Conservation (phyloP, 805 yeast species). For the Teunomyces atbi region DNA sequence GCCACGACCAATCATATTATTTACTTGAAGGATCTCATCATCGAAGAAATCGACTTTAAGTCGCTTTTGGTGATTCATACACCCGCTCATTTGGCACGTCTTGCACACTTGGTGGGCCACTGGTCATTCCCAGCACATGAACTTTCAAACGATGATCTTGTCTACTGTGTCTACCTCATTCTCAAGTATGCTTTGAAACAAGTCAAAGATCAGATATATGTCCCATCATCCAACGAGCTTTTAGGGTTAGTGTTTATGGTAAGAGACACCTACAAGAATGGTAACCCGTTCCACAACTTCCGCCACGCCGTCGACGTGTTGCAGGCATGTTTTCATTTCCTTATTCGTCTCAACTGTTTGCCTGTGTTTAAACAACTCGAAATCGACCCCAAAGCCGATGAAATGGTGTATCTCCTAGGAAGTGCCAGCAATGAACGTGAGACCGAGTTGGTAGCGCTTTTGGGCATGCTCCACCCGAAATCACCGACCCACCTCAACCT, state of each 20-base stretch:
- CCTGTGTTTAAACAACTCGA: conserved; percentile 38
- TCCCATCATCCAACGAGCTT: conserved; percentile 41
- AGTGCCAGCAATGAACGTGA: not conserved
- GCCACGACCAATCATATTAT: conserved; percentile 21
- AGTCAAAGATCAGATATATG: conserved; percentile 10
- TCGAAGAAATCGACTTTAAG: conserved; percentile 30
- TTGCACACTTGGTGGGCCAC: conserved; percentile 46
- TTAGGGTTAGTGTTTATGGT: conserved; percentile 61
- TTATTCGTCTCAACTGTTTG: conserved; percentile 42
- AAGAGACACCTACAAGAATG: conserved; percentile 76
- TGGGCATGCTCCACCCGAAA: not conserved
- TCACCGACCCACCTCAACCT: not conserved
- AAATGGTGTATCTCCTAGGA: conserved; percentile 14
- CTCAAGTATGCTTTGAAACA: conserved; percentile 41
- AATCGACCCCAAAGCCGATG: conserved; percentile 30
- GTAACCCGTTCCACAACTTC: conserved; percentile 92
- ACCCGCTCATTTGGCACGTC: conserved; percentile 21
- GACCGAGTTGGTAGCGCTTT: not conserved
- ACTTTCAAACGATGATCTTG: conserved; percentile 61
- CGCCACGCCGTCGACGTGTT: conserved; percentile 94
- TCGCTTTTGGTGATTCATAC: conserved; percentile 24
- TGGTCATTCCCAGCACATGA: conserved; percentile 76
- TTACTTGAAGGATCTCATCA: conserved; percentile 23
- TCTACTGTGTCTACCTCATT: conserved; percentile 57
- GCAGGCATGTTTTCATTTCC: conserved; percentile 78